These are phyloP conservation scores for Paramecium biaurelia DNA, from an alignment of 73 alveolate species.

Conservation along the genomic window DNA sequence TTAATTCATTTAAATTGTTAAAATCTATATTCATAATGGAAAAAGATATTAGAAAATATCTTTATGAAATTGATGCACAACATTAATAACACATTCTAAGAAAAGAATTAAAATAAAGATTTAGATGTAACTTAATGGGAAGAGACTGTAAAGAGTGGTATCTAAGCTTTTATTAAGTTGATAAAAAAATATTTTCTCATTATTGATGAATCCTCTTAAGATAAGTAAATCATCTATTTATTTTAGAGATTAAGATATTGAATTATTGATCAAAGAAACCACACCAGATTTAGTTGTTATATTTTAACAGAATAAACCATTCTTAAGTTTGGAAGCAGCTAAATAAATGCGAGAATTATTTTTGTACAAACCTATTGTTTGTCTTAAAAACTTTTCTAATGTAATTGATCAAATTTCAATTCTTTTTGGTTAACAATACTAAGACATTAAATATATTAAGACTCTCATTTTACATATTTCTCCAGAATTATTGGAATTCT, in stretches of 20 bases:
- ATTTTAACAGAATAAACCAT: slow-evolving; percentile 18
- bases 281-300: neutral
- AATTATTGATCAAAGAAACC: neutral
- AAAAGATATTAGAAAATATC: neutral
- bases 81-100: neutral
- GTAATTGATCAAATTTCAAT: neutral
- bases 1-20: slow-evolving; percentile 20
- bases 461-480: slow-evolving; percentile 17
- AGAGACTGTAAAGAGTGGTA: slow-evolving; percentile 35
- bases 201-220: neutral
- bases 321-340: neutral
- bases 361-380: neutral
- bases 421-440: neutral
- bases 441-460: slow-evolving; percentile 22
- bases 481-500: neutral
- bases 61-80: slow-evolving; percentile 8
- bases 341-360: slow-evolving; percentile 11
- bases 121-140: slow-evolving; percentile 20
- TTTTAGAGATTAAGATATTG: neutral
- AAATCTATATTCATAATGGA: neutral
- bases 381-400: neutral
- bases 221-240: neutral
- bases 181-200: neutral
- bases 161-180: slow-evolving; percentile 1
- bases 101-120: slow-evolving; percentile 4